Conservation (phyloP, 2,329 filamentous ascomycete species). For the Elsinoe ampelina region DNA sequence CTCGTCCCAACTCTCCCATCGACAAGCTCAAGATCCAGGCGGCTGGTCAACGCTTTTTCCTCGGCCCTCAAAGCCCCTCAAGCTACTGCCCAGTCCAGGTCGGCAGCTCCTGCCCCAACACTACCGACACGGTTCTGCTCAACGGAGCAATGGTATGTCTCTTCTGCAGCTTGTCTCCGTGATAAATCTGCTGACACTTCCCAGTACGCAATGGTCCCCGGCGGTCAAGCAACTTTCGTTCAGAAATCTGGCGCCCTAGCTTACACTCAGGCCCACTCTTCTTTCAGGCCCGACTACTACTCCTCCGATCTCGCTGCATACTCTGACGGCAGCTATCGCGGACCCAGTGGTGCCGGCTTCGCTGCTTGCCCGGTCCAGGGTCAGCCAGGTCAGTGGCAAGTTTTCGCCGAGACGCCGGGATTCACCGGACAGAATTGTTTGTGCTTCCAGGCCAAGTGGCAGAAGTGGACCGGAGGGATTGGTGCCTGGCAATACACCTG, state of each 20-base stretch:
- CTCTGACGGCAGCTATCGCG: constrained; percentile 18
- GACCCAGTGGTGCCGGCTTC: constrained; percentile 16
- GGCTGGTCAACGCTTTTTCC: constrained; percentile 16
- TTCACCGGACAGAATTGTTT: constrained; percentile 12
- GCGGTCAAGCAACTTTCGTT: constrained; percentile 20
- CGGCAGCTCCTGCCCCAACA: constrained; percentile 12
- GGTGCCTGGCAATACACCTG: constrained; percentile 19
- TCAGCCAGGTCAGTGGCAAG: constrained; percentile 14
- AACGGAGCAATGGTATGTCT: constrained; percentile 13
- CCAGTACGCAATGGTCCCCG: constrained; percentile 18
- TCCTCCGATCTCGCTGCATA: constrained; percentile 15
- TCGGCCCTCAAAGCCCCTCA: constrained; percentile 13
- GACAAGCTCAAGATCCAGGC: constrained; percentile 17
- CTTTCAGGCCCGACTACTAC: constrained; percentile 12
- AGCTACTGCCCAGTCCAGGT: constrained; percentile 17
- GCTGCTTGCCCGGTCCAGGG: constrained; percentile 18
- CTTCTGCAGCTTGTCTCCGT: not conserved
- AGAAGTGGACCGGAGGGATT: constrained; percentile 3
- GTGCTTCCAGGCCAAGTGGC: constrained; percentile 13
- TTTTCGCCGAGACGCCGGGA: constrained; percentile 15
- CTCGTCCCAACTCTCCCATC: constrained; percentile 15
- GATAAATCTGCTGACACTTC: not conserved
- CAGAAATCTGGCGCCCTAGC: constrained; percentile 18
- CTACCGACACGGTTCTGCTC: constrained; percentile 15
- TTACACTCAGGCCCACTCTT: constrained; percentile 19